These are phyloP conservation scores for Linnemannia schmuckeri DNA, from an alignment of 192 early-diverging fungal genomes.

Conservation along the genomic window DNA sequence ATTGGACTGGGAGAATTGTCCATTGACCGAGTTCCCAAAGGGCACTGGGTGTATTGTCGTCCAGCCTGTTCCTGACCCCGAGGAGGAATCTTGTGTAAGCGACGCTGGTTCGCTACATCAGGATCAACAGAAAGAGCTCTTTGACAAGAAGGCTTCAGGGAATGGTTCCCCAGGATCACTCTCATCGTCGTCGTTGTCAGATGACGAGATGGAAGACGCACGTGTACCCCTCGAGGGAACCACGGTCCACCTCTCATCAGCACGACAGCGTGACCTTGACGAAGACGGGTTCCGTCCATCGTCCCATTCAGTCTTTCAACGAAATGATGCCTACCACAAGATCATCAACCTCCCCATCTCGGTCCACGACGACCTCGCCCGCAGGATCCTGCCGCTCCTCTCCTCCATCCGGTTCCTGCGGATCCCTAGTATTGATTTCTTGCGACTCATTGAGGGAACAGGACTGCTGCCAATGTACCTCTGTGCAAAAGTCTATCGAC, in stretches of 20 bases:
- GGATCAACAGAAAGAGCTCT: not conserved
- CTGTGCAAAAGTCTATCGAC: conserved; percentile 48
- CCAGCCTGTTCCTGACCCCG: conserved; percentile 7
- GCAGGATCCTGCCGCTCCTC: conserved; percentile 24
- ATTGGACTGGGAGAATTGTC: conserved; percentile 43
- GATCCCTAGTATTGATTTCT: conserved; percentile 39
- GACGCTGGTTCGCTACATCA: not conserved
- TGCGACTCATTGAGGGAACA: conserved; percentile 46
- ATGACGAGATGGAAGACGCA: not conserved
- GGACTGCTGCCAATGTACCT: conserved; percentile 35
- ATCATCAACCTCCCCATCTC: conserved; percentile 13
- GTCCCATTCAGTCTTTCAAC: conserved; percentile 44
- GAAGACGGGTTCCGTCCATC: conserved; percentile 33
- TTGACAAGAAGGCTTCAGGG: not conserved
- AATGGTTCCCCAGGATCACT: not conserved
- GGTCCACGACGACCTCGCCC: conserved; percentile 35
- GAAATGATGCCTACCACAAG: conserved; percentile 4
- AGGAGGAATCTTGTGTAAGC: not conserved
- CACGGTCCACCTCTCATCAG: not conserved
- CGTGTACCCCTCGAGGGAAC: not conserved
- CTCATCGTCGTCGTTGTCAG: not conserved
- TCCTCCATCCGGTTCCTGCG: conserved; percentile 43
- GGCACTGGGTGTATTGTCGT: conserved; percentile 42
- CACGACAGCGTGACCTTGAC: not conserved
- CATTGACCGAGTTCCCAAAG: conserved; percentile 38